These are phyloP conservation scores for Zygnema circumcarinatum DNA, from an alignment of 139 green algal species.

Conservation along the genomic window DNA sequence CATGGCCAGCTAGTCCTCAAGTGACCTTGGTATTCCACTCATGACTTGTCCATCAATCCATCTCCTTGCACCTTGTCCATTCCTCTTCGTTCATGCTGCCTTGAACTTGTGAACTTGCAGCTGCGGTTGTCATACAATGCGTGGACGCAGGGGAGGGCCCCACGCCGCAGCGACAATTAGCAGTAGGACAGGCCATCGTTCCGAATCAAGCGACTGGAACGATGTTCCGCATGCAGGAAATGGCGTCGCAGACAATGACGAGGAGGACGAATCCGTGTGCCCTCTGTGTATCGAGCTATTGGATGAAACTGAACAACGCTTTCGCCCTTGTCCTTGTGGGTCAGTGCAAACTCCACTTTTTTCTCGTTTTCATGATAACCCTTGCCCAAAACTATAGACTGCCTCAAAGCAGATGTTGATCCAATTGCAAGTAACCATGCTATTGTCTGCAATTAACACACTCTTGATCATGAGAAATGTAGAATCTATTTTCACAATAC, in stretches of 20 bases:
- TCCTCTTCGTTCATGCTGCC: too few relatives aligned
- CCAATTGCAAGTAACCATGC: too few relatives aligned
- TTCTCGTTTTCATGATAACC: background rate
- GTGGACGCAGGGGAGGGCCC: background rate
- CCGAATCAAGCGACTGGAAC: background rate
- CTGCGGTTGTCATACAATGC: background rate
- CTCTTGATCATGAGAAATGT: too few relatives aligned
- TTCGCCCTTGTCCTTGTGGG: constrained; percentile 57
- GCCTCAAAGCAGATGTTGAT: too few relatives aligned
- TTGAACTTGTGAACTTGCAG: too few relatives aligned
- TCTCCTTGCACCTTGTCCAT: too few relatives aligned
- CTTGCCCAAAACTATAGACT: too few relatives aligned
- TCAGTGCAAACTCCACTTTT: background rate
- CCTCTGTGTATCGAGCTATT: constrained; percentile 61
- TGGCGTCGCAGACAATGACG: constrained; percentile 13
- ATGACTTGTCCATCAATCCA: too few relatives aligned
- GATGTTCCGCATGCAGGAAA: background rate
- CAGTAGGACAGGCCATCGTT: background rate
- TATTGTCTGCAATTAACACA: too few relatives aligned
- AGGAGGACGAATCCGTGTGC: constrained; percentile 43
- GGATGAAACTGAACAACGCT: constrained; percentile 55
- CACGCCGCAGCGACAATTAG: background rate
- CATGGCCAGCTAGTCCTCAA: too few relatives aligned
- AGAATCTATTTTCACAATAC: too few relatives aligned
- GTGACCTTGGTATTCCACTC: too few relatives aligned